Conservation (phyloP, 2,329 filamentous ascomycete species). For the Malbranchea cinnamomea region DNA sequence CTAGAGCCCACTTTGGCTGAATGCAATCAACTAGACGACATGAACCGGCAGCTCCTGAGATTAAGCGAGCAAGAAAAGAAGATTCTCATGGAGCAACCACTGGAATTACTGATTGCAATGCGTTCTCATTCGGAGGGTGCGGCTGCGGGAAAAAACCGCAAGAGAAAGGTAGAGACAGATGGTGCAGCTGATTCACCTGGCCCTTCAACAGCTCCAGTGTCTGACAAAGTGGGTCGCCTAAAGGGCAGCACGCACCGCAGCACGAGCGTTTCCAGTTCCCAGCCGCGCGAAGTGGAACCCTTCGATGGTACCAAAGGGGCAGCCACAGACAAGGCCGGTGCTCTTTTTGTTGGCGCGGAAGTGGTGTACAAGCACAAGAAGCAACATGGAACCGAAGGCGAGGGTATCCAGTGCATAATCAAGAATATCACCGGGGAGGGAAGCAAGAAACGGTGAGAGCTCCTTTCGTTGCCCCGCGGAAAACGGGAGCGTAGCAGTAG, state of each 20-base stretch:
- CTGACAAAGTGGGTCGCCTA: conserved; percentile 30
- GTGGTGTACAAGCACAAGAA: conserved; percentile 39
- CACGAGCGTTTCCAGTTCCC: conserved; percentile 28
- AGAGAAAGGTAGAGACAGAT: conserved; percentile 32
- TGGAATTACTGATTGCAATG: conserved; percentile 34
- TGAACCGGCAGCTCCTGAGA: conserved; percentile 32
- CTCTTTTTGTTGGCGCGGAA: conserved; percentile 32
- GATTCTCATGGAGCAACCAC: conserved; percentile 32
- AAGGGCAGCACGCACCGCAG: conserved; percentile 27
- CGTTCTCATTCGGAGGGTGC: conserved; percentile 31
- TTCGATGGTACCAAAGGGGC: conserved; percentile 28
- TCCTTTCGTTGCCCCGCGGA: too few species aligned
- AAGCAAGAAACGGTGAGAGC: conserved; percentile 44
- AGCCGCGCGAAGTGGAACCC: conserved; percentile 30
- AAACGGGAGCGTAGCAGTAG: too few species aligned
- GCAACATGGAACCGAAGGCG: conserved; percentile 35
- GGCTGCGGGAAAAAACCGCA: conserved; percentile 29
- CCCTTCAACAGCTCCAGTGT: conserved; percentile 22
- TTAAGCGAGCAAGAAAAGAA: conserved; percentile 34
- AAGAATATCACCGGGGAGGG: conserved; percentile 61
- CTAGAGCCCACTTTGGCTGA: conserved; percentile 25
- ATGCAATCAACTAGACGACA: conserved; percentile 29
- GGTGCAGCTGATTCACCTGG: conserved; percentile 31
- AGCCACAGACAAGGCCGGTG: conserved; percentile 29
- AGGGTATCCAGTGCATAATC: conserved; percentile 60